These are phyloP conservation scores for Lodderomyces pseudojiufengensis DNA, from an alignment of 1,139 yeast species.

Conservation along the genomic window DNA sequence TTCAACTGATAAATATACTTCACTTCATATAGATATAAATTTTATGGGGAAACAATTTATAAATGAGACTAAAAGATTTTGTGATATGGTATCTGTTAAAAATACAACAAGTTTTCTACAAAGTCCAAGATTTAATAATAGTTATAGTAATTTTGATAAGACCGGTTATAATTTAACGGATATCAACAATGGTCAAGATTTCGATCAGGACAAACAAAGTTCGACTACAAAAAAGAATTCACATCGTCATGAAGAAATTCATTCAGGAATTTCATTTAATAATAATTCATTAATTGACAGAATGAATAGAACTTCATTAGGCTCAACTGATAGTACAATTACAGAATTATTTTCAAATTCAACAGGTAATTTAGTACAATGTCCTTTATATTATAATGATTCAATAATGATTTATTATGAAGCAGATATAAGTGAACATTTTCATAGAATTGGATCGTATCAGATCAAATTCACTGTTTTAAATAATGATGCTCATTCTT, in stretches of 20 bases:
- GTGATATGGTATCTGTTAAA: constrained; percentile 44
- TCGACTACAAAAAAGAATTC: no score
- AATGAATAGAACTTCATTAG: background rate
- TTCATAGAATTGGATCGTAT: constrained; percentile 42
- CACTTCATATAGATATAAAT: constrained; percentile 43
- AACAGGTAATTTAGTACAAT: constrained; percentile 28
- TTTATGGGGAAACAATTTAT: constrained; percentile 43
- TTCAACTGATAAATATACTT: constrained; percentile 45
- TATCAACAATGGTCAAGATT: no score
- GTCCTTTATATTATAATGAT: constrained; percentile 44
- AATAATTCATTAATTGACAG: constrained; percentile 1
- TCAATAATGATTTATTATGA: constrained; percentile 37
- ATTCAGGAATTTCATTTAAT: background rate
- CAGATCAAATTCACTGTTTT: constrained; percentile 36
- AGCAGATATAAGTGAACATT: constrained; percentile 32
- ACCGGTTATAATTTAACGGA: no score
- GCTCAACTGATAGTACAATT: constrained; percentile 11
- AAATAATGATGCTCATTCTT: constrained; percentile 31
- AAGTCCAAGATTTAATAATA: constrained; percentile 21
- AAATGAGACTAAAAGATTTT: constrained; percentile 40
- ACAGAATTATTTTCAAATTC: constrained; percentile 23
- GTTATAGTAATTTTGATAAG: no score
- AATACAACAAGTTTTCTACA: constrained; percentile 23
- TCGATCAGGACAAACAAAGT: no score
- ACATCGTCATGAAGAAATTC: no score